Conservation (phyloP, 2,329 filamentous ascomycete genomes). For the Pseudophaeomoniella oleicola region DNA sequence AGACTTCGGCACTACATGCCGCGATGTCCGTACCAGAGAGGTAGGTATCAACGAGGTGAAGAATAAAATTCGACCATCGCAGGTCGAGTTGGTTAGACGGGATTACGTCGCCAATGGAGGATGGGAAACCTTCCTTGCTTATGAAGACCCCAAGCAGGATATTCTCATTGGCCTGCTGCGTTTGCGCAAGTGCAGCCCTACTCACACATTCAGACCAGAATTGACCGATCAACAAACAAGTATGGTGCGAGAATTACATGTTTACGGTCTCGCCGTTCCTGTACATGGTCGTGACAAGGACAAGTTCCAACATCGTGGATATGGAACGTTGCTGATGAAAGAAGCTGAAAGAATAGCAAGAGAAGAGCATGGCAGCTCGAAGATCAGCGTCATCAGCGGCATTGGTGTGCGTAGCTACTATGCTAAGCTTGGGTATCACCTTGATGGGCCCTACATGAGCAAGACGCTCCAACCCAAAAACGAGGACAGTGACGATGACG, state of each 20-base stretch:
- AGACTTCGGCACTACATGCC: slow-evolving; percentile 92
- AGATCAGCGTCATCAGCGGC: slow-evolving; percentile 96
- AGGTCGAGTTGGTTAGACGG: slow-evolving; percentile 84
- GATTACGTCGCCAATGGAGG: slow-evolving; percentile 93
- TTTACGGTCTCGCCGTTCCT: slow-evolving; percentile 94
- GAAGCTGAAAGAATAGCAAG: slow-evolving; percentile 91
- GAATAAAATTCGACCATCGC: slow-evolving; percentile 91
- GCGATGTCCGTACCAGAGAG: slow-evolving; percentile 89
- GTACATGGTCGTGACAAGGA: slow-evolving; percentile 87
- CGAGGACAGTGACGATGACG: slow-evolving; percentile 17
- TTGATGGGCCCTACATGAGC: slow-evolving; percentile 75
- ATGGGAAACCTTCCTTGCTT: slow-evolving; percentile 97
- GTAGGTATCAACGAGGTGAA: slow-evolving; percentile 99
- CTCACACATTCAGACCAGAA: slow-evolving; percentile 85
- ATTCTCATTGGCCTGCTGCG: slow-evolving; percentile 86
- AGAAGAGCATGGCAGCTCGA: slow-evolving; percentile 83
- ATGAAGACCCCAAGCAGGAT: slow-evolving; percentile 96
- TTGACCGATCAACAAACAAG: slow-evolving; percentile 76
- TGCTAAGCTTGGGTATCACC: slow-evolving; percentile 75
- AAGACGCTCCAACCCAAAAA: slow-evolving; percentile 31
- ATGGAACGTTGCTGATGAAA: slow-evolving; percentile 92
- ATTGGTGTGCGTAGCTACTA: slow-evolving; percentile 95
- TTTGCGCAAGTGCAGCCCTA: slow-evolving; percentile 76
- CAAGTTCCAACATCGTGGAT: slow-evolving; percentile 98
- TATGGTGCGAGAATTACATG: slow-evolving; percentile 85